A percentile compares a stretch with the other conserved stretches of the same genome.
phyloP scores from a whole-genome alignment of 768 basidiomycete genomes.

The Punctularia strigosozonata region DNA sequence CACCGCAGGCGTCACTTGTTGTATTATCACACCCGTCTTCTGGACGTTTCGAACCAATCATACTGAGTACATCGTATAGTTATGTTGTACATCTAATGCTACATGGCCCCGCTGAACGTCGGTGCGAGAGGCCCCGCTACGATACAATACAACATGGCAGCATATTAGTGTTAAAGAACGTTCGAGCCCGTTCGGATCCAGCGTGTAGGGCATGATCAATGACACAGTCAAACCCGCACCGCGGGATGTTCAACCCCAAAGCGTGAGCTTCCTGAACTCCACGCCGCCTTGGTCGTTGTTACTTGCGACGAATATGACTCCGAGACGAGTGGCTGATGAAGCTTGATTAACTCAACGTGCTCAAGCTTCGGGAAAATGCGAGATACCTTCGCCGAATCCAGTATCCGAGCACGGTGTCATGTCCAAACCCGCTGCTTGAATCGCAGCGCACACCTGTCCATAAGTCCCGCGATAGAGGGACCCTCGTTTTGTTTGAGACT shows the following conservation, averaged over 20 bases:
- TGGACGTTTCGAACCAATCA: too few species aligned
- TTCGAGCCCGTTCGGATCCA: too few species aligned
- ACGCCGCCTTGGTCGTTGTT: constrained; percentile 16
- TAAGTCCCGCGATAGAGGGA: constrained; percentile 31
- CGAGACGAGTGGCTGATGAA: constrained; percentile 25
- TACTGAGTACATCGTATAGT: too few species aligned
- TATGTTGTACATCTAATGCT: too few species aligned
- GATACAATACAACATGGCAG: too few species aligned
- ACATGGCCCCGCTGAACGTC: too few species aligned
- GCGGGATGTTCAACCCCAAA: constrained; percentile 24
- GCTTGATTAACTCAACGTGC: not conserved
- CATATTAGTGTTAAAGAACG: too few species aligned
- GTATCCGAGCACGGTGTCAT: constrained; percentile 18
- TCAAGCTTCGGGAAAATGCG: not conserved
- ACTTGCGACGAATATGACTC: constrained; percentile 27
- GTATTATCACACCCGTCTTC: too few species aligned
- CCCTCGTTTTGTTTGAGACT: constrained; percentile 10
- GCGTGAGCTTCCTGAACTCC: constrained; percentile 26
- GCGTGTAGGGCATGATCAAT: too few species aligned
- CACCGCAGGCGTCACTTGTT: too few species aligned
- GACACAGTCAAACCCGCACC: too few species aligned
- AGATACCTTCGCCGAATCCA: constrained; percentile 21
- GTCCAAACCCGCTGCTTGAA: constrained; percentile 24
- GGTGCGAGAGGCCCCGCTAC: too few species aligned
- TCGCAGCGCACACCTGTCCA: constrained; percentile 28